Base-by-base conservation (phyloP, 768 basidiomycete genomes). In the Hericium rajendrae region DNA sequence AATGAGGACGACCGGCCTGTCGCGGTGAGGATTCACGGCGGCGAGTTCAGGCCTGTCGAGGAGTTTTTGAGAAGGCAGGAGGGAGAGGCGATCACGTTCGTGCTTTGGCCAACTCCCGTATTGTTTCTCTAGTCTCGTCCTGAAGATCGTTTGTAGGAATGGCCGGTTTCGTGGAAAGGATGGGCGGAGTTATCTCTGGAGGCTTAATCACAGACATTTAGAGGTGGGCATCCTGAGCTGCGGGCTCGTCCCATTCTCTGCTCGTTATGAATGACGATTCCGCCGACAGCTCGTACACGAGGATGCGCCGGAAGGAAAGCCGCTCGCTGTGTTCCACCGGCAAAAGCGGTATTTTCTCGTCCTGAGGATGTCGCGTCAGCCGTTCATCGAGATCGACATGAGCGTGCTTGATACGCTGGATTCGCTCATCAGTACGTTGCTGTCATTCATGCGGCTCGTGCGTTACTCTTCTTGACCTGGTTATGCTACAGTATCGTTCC, bases 361-460 rank as follows among this genome's bases (percentile, higher is more conserved):
- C 3, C 66, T 73, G 12, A 63, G 65, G 53, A 70, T 75, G 61
- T 72, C 70, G 38, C 65, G 70, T 37, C 57, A 68, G 10, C 72
- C 73, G 38, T 72, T 70, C 57, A 48, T 75, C 38, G 73, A 75
- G 40, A 59, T 75, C 13, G 67, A 71, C 43, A 57, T 66, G 37
- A 65, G 64, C n/a, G 63, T 67, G 16, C 20, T 70, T 53, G 67
- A 70, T 20, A 69, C 71, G 6, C 38, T 73, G 46, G 74, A 76
- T 53, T 63, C 68, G 9, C 66, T 76, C 50, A 67, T 74, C 59
- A 49, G 74, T 73, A 38, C 18, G 70, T 65, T 50, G 16, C 41
- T 12, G 57, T 4, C 26, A 26, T 40, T 11, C n/a, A n/a, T 40
- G 24, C 3, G 2, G 11, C 16, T 3, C 20, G 32, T 55, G n/a